Evolutionary conservation across 495 filamentous ascomycete genomes (phyloP).

Genomic region (Cudoniella acicularis): DNA sequence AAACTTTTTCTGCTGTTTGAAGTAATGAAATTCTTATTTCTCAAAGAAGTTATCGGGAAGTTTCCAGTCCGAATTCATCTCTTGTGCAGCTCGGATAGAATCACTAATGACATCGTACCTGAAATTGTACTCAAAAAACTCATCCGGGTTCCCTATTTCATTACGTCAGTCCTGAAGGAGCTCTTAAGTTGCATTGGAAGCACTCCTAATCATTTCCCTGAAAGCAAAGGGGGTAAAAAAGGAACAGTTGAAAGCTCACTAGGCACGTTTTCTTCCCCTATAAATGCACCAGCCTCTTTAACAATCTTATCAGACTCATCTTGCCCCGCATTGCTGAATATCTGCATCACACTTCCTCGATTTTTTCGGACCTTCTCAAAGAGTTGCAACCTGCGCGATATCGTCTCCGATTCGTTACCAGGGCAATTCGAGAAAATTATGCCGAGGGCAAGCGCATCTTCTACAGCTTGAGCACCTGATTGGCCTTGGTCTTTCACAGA

Average conservation of each 20-base stretch:
- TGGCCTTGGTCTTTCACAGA: conserved; percentile 14
- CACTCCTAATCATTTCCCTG: background rate
- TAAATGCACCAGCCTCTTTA: conserved; percentile 23
- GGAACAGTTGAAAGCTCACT: conserved; percentile 13
- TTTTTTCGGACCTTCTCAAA: conserved; percentile 49
- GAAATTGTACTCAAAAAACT: conserved; percentile 28
- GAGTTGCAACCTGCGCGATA: conserved; percentile 41
- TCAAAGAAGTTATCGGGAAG: conserved; percentile 15
- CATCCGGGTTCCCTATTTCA: conserved; percentile 16
- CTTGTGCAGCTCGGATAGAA: conserved; percentile 10
- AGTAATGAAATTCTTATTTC: too few species aligned
- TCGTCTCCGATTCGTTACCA: conserved; percentile 20
- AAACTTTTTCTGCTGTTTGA: too few species aligned
- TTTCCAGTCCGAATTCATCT: conserved; percentile 16
- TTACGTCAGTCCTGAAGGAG: background rate
- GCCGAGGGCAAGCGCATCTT: conserved; percentile 14
- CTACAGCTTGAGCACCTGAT: conserved; percentile 18
- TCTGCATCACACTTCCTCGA: conserved; percentile 50
- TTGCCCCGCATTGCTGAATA: conserved; percentile 35
- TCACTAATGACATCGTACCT: conserved; percentile 22
- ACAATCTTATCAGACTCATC: conserved; percentile 24
- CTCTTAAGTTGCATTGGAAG: too few species aligned
- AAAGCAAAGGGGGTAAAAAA: background rate
- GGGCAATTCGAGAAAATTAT: conserved; percentile 9
- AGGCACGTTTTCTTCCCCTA: conserved; percentile 17